Conservation (phyloP, 2,329 filamentous ascomycete species). For the Bipolaris cookei region DNA sequence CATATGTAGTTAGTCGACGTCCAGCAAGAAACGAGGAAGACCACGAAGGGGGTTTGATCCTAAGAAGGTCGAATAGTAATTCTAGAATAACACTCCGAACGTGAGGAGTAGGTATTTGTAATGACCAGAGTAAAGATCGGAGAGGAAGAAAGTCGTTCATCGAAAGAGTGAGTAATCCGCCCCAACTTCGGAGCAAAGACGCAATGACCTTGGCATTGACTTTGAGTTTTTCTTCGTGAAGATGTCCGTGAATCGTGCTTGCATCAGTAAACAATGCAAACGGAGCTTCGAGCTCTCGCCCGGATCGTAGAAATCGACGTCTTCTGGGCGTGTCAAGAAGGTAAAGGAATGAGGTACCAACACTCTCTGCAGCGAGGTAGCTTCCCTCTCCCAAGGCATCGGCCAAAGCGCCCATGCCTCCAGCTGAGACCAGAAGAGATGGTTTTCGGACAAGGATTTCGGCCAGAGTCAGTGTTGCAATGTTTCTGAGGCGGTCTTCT, state of each 20-base stretch:
- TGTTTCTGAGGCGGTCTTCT: constrained; percentile 84
- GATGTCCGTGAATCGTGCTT: constrained; percentile 55
- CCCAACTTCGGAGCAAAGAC: constrained; percentile 91
- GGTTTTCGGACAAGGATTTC: constrained; percentile 91
- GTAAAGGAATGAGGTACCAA: constrained; percentile 87
- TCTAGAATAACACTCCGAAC: constrained; percentile 82
- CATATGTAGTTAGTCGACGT: constrained; percentile 90
- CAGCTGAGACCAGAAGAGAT: constrained; percentile 77
- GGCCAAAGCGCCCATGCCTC: constrained; percentile 85
- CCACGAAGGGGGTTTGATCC: constrained; percentile 94
- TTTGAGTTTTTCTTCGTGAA: constrained; percentile 71
- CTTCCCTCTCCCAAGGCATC: constrained; percentile 88
- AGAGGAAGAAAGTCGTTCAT: constrained; percentile 89
- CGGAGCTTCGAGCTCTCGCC: constrained; percentile 82
- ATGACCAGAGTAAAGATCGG: constrained; percentile 74
- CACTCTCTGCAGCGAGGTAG: constrained; percentile 89
- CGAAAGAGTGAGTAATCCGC: constrained; percentile 84
- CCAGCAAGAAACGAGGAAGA: constrained; percentile 94
- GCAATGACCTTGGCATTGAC: constrained; percentile 92
- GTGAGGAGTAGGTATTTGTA: constrained; percentile 63
- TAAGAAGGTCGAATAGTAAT: constrained; percentile 79
- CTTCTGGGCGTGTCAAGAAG: constrained; percentile 83
- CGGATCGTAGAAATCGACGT: constrained; percentile 81
- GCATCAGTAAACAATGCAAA: constrained; percentile 95
- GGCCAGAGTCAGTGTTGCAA: constrained; percentile 89